phyloP scores from a whole-genome alignment of 768 basidiomycete species.

The Mycena alexandri region DNA sequence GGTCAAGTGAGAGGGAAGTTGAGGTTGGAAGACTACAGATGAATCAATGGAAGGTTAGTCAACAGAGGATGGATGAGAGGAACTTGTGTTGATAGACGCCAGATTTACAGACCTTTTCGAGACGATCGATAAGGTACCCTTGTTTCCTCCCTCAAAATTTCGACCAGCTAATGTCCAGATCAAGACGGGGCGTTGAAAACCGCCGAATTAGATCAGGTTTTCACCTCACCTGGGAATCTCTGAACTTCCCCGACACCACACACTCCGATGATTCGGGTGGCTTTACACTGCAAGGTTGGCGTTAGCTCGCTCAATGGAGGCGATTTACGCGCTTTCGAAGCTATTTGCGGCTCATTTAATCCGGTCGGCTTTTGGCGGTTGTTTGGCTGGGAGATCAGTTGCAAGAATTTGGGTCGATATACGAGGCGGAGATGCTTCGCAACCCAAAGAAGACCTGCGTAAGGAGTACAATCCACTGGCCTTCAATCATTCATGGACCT shows the following conservation, averaged over 20 bases:
- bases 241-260: slow-evolving; percentile 95
- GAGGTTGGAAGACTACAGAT: too few relatives aligned
- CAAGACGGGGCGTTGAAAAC: slow-evolving; percentile 93
- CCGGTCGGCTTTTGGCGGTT: background rate
- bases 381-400: slow-evolving; percentile 61
- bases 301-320: slow-evolving; percentile 99
- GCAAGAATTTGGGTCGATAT: slow-evolving; percentile 97
- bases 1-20: too few relatives aligned
- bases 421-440: slow-evolving; percentile 91
- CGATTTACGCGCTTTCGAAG: slow-evolving; percentile 44
- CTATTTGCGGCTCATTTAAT: slow-evolving; percentile 6
- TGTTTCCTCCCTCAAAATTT: background rate
- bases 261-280: slow-evolving; percentile 88
- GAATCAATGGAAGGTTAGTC: too few relatives aligned
- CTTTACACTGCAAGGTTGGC: slow-evolving; percentile 98
- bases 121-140: slow-evolving; percentile 88
- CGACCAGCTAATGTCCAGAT: slow-evolving; percentile 54
- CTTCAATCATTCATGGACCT: too few relatives aligned
- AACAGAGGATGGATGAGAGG: too few relatives aligned
- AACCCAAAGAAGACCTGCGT: slow-evolving; percentile 93
- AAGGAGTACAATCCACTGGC: too few relatives aligned
- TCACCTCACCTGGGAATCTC: slow-evolving; percentile 98
- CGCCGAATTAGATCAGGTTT: slow-evolving; percentile 86
- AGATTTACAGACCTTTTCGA: slow-evolving; percentile 98
- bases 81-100: too few relatives aligned